A percentile compares a stretch with the other conserved stretches of the same genome.
Evolutionary conservation across 805 yeast species (phyloP).

Genomic region (Cyberlindnera euphorbiiphila): DNA sequence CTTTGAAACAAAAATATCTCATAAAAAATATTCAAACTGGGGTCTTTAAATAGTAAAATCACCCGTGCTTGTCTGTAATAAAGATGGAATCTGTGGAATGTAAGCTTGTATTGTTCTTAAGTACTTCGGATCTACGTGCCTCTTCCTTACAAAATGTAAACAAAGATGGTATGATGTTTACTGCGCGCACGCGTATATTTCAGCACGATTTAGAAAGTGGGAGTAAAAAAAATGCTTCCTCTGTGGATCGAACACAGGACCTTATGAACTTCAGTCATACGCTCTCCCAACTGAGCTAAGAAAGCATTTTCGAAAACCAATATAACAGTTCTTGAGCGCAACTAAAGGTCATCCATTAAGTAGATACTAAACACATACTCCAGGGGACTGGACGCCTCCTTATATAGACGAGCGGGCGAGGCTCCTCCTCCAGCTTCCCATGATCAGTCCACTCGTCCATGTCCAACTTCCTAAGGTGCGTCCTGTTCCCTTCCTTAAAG

Average conservation of each 20-base stretch:
- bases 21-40: too few relatives aligned
- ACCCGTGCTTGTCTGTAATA: neutral
- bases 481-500: too few relatives aligned
- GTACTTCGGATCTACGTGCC: too few relatives aligned
- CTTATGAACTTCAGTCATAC: constrained; percentile 54
- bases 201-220: constrained; percentile 1
- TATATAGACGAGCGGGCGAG: too few relatives aligned
- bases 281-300: constrained; percentile 34
- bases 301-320: constrained; percentile 28
- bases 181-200: constrained; percentile 2
- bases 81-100: neutral
- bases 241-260: constrained; percentile 85
- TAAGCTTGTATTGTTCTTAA: neutral
- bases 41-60: neutral
- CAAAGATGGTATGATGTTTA: neutral
- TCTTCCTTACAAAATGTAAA: constrained; percentile 4
- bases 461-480: too few relatives aligned
- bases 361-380: too few relatives aligned
- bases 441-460: too few relatives aligned
- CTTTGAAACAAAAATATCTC: too few relatives aligned
- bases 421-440: too few relatives aligned
- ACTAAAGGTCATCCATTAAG: too few relatives aligned
- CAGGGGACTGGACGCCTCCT: too few relatives aligned
- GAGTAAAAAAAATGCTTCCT: constrained; percentile 40
- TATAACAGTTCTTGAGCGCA: too few relatives aligned